Evolutionary conservation across 1,139 yeast species (phyloP), one percentile per base, ranked within the genome.

Genomic region (Suhomyces chickasaworum): DNA sequence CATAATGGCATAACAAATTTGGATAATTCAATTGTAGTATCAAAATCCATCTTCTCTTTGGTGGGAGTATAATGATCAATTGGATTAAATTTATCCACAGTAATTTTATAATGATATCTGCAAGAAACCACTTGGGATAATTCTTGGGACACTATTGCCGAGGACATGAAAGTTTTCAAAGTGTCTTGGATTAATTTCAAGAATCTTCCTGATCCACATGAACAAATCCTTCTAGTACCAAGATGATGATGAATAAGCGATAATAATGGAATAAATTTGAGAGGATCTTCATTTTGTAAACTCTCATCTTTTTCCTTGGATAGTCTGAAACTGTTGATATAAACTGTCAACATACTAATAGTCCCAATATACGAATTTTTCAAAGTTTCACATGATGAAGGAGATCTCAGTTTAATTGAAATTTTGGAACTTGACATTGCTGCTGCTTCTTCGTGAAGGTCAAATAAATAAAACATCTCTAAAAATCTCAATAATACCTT

Each of bases 81-180:
- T 0, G 96, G 90, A 4, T 71, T 69, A 53, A 80, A 81, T 6
- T 73, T 73, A 17, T 83, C 89, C 18, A 81, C 73, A 1, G 83
- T 71, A 3, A 89, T 68, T 2, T 75, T 70, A 47, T 88, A 75
- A 37, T 89, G 95, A 57, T 85, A 89, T 10, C 89, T 75, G 61
- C 99, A 93, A 51, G 83, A 77, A 18, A 93, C 68, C 29, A 89
- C 74, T 57, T 93, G 98, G 8, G 88, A 70, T 44, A 89, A 64
- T 45, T 90, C 89, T 37, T 74, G 68, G 49, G 85, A 84, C 1
- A 78, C 70, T 4, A 50, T 34, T 1, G 48, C 34, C 9, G 42
- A 21, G 3, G 34, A 9, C 7, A 75, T 68, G 22, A 77, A 65
- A 1, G 68, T 58, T 5, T 82, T 67, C 21, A 89, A 66, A 16